Evolutionary conservation across 1,139 yeast species (phyloP).

Genomic region (Hyphopichia pseudoburtonii): DNA sequence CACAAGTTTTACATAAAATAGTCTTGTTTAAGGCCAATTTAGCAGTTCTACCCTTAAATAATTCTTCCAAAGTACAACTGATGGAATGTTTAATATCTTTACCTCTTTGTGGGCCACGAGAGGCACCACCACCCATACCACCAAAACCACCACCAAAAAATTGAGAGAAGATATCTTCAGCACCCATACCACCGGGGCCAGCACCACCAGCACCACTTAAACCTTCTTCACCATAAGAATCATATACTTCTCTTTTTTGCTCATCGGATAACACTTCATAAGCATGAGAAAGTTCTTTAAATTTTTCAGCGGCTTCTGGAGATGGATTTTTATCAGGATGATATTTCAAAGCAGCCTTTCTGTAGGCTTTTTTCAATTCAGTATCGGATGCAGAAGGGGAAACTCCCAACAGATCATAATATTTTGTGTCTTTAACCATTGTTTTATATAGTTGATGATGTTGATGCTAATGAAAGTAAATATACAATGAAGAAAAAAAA

Average conservation of each 20-base stretch:
- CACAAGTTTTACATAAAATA: conserved; percentile 81
- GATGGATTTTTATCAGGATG: conserved; percentile 86
- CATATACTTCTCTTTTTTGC: conserved; percentile 87
- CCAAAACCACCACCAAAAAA: conserved; percentile 70
- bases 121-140: conserved; percentile 59
- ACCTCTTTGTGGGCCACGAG: conserved; percentile 85
- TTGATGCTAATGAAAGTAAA: too few relatives aligned
- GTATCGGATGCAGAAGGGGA: conserved; percentile 73
- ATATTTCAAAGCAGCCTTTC: conserved; percentile 86
- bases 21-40: conserved; percentile 94
- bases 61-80: conserved; percentile 84
- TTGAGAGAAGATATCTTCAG: conserved; percentile 89
- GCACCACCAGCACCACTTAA: conserved; percentile 72
- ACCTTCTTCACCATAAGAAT: conserved; percentile 92
- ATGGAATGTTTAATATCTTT: conserved; percentile 90
- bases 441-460: too few relatives aligned
- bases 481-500: too few relatives aligned
- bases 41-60: conserved; percentile 92
- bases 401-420: conserved; percentile 84
- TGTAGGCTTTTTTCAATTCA: conserved; percentile 92
- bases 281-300: conserved; percentile 88
- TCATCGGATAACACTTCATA: conserved; percentile 85
- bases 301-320: conserved; percentile 94
- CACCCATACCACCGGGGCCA: conserved; percentile 74
- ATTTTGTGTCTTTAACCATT: conserved; percentile 90